phyloP scores from a whole-genome alignment of 257 asterid species.

The Capsicum pubescens region DNA sequence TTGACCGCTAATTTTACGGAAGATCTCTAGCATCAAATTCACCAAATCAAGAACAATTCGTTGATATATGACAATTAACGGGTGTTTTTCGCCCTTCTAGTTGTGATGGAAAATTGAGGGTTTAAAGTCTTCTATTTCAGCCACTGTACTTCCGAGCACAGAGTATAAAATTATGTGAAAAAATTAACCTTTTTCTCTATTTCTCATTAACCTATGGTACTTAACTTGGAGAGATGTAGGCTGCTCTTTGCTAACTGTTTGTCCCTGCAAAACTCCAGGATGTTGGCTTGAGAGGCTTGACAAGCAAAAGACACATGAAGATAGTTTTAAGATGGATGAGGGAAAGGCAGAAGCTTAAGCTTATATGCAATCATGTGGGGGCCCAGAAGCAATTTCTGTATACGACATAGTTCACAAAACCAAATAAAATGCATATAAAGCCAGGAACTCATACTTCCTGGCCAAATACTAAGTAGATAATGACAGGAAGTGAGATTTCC shows the following conservation, averaged over 20 bases:
- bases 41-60: neutral
- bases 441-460: conserved; percentile 38
- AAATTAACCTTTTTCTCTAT: neutral
- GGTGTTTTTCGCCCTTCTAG: neutral
- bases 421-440: conserved; percentile 44
- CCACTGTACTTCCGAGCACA: neutral
- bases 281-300: conserved; percentile 77
- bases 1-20: neutral
- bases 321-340: conserved; percentile 87
- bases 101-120: neutral
- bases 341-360: conserved; percentile 77
- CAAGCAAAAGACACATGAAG: conserved; percentile 86
- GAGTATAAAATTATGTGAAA: neutral
- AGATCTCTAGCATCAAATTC: neutral
- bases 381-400: conserved; percentile 72
- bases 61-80: neutral
- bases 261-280: conserved; percentile 50
- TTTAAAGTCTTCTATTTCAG: neutral
- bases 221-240: neutral
- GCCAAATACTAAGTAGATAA: conserved; percentile 45
- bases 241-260: conserved; percentile 16
- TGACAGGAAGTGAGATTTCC: conserved; percentile 45
- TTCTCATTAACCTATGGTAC: neutral
- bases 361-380: conserved; percentile 80
- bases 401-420: conserved; percentile 85